phyloP scores from a whole-genome alignment of 169 alveolate genomes.

The Plasmodium gonderi region DNA sequence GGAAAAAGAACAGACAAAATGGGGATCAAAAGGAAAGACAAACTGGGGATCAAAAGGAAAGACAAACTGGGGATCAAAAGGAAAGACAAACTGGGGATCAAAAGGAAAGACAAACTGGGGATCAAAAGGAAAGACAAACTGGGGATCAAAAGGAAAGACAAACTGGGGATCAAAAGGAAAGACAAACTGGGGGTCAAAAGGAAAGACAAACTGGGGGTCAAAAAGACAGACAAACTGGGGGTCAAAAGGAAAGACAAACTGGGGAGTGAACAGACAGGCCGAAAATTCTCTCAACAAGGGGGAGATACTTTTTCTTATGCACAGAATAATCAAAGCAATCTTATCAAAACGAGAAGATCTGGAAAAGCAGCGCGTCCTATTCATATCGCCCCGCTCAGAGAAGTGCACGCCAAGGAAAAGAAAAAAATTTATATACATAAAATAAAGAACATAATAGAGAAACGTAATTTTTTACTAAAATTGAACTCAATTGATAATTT shows the following conservation, averaged over 20 bases:
- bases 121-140: not conserved
- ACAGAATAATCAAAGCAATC: not conserved
- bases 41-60: not conserved
- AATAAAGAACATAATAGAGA: constrained; percentile 58
- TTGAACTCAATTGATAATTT: constrained; percentile 32
- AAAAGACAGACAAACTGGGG: too few species aligned
- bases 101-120: not conserved
- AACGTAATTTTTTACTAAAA: constrained; percentile 36
- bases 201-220: not conserved
- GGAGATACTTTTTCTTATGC: not conserved
- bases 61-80: not conserved
- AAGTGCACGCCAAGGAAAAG: not conserved
- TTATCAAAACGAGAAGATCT: not conserved
- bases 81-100: not conserved
- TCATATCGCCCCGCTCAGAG: not conserved
- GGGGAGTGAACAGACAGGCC: too few species aligned
- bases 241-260: too few species aligned
- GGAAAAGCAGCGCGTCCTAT: not conserved
- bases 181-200: not conserved
- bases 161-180: not conserved
- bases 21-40: not conserved
- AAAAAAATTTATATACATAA: constrained; percentile 19
- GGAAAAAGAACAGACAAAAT: not conserved
- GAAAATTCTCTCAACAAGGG: too few species aligned
- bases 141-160: not conserved